phyloP scores from a whole-genome alignment of 2,329 filamentous ascomycete genomes.

The Microcyclospora tardicrescens region DNA sequence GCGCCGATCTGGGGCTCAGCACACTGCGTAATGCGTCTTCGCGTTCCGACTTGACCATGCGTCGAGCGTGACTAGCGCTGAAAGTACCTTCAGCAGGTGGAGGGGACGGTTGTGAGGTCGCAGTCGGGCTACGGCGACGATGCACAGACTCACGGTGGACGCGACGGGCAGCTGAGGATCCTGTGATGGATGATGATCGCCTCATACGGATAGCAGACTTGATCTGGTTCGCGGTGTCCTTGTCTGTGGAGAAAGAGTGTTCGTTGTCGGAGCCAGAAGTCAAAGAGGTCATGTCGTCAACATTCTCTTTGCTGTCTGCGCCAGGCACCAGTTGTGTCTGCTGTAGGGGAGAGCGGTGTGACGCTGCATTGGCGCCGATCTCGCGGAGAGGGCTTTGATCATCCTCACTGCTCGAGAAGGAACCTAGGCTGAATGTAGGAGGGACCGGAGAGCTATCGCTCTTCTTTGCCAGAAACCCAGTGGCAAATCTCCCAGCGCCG shows the following conservation, averaged over 20 bases:
- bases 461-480: slow-evolving; percentile 68
- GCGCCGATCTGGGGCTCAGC: slow-evolving; percentile 46
- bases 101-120: slow-evolving; percentile 27
- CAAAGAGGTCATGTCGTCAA: slow-evolving; percentile 20
- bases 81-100: slow-evolving; percentile 47
- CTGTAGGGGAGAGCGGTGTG: slow-evolving; percentile 12
- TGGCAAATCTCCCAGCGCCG: slow-evolving; percentile 56
- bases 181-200: slow-evolving; percentile 25
- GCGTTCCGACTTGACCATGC: slow-evolving; percentile 52
- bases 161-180: slow-evolving; percentile 19
- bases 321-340: neutral
- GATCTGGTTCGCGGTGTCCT: slow-evolving; percentile 14
- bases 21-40: slow-evolving; percentile 38
- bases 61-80: slow-evolving; percentile 50
- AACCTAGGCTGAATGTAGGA: slow-evolving; percentile 43
- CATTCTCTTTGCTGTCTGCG: slow-evolving; percentile 14
- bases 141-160: slow-evolving; percentile 32
- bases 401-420: slow-evolving; percentile 46
- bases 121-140: slow-evolving; percentile 44
- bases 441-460: slow-evolving; percentile 44
- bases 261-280: slow-evolving; percentile 14
- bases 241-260: slow-evolving; percentile 13
- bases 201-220: slow-evolving; percentile 40
- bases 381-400: slow-evolving; percentile 36
- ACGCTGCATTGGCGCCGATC: slow-evolving; percentile 29